Conservation (phyloP, 768 basidiomycete genomes). For the Harrya chromipes region DNA sequence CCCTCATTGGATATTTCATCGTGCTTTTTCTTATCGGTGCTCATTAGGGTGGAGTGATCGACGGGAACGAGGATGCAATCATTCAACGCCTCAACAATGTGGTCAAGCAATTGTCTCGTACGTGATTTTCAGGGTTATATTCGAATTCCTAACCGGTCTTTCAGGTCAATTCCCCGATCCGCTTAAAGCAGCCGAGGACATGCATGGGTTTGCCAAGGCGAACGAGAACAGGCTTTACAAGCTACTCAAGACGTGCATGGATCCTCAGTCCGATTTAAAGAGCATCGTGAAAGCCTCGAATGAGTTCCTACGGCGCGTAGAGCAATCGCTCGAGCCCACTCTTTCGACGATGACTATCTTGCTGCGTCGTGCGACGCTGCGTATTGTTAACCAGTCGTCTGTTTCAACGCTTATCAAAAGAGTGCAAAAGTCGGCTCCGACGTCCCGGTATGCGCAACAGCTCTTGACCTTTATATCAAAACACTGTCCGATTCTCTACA, state of each 20-base stretch:
- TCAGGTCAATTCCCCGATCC: slow-evolving; percentile 63
- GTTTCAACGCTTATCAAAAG: slow-evolving; percentile 78
- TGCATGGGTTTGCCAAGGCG: slow-evolving; percentile 77
- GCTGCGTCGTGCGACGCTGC: slow-evolving; percentile 66
- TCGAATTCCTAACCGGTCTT: not conserved
- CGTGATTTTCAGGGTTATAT: slow-evolving; percentile 19
- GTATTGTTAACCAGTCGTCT: slow-evolving; percentile 81
- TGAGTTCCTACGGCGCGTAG: slow-evolving; percentile 77
- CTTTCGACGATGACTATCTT: slow-evolving; percentile 66
- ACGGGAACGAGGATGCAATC: slow-evolving; percentile 70
- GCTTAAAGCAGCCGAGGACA: slow-evolving; percentile 71
- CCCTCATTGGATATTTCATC: slow-evolving; percentile 3
- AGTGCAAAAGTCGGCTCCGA: slow-evolving; percentile 46
- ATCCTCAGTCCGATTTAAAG: slow-evolving; percentile 82
- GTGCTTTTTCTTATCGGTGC: not conserved
- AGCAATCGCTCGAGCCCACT: slow-evolving; percentile 61
- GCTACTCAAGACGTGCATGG: slow-evolving; percentile 75
- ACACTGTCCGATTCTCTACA: slow-evolving; percentile 68
- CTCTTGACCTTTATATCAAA: slow-evolving; percentile 68
- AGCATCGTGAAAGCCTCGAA: slow-evolving; percentile 73
- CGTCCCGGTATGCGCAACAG: slow-evolving; percentile 44
- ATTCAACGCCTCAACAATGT: slow-evolving; percentile 51
- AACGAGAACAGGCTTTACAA: slow-evolving; percentile 89
- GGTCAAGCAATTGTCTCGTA: slow-evolving; percentile 62
- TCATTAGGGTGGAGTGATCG: slow-evolving; percentile 82